phyloP scores from a whole-genome alignment of 148 eudicot species.

The Pouteria glomerata region DNA sequence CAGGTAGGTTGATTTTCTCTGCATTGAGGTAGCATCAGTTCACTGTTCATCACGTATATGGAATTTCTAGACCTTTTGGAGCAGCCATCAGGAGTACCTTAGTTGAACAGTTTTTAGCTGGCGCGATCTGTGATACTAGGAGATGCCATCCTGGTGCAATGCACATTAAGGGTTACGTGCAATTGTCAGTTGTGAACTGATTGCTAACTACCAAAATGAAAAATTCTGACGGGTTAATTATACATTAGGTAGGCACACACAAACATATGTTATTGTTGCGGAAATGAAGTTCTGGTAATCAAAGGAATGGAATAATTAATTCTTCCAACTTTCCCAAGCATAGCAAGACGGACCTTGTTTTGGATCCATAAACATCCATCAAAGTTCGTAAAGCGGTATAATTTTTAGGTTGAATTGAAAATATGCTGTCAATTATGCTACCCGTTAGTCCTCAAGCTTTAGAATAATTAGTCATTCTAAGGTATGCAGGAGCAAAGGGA shows the following conservation, averaged over 20 bases:
- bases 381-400: not conserved
- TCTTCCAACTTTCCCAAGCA: not conserved
- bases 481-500: not conserved
- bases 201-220: not conserved
- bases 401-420: not conserved
- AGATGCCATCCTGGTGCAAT: no score
- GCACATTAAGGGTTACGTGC: no score
- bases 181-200: not conserved
- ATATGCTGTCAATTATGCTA: not conserved
- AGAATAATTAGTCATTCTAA: no score
- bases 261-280: not conserved
- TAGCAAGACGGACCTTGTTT: not conserved
- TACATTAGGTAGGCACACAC: no score
- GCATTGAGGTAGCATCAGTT: not conserved
- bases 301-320: not conserved
- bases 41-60: no score
- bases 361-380: not conserved
- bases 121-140: no score
- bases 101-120: not conserved
- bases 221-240: not conserved
- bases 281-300: not conserved
- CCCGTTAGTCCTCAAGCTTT: not conserved
- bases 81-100: not conserved
- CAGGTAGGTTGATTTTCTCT: constrained; percentile 47
- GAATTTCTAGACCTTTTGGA: no score